These are phyloP conservation scores for Arxiozyma heterogenica DNA, from an alignment of 1,139 yeast species.

Conservation along the genomic window DNA sequence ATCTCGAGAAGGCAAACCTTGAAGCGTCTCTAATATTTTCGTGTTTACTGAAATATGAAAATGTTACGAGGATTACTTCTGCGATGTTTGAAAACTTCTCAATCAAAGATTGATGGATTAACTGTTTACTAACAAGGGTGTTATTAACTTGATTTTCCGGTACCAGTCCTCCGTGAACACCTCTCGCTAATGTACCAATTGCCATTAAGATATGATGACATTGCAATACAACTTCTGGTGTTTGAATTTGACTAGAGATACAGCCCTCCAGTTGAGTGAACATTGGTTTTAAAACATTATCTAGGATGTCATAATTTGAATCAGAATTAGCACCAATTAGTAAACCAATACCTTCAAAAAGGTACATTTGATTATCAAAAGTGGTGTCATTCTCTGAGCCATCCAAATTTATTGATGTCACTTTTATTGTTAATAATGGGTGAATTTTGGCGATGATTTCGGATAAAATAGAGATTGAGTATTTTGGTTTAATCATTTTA, in stretches of 20 bases:
- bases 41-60: conserved; percentile 61
- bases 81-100: conserved; percentile 62
- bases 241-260: conserved; percentile 40
- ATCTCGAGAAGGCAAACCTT: conserved; percentile 77
- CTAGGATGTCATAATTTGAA: conserved; percentile 46
- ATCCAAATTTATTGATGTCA: conserved; percentile 47
- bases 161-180: conserved; percentile 41
- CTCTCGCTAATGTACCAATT: conserved; percentile 81
- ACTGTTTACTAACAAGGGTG: conserved; percentile 23
- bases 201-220: conserved; percentile 85
- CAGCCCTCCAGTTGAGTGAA: conserved; percentile 65
- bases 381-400: conserved; percentile 52
- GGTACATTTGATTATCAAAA: conserved; percentile 70
- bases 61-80: conserved; percentile 73
- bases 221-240: conserved; percentile 48
- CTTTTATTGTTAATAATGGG: conserved; percentile 50
- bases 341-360: conserved; percentile 75
- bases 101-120: conserved; percentile 29
- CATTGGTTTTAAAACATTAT: conserved; percentile 65
- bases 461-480: conserved; percentile 43
- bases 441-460: conserved; percentile 41
- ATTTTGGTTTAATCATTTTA: conserved; percentile 61
- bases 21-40: conserved; percentile 77
- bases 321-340: conserved; percentile 37
- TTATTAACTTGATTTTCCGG: conserved; percentile 33